Base-by-base conservation (phyloP, 1,139 yeast species). In the Yamadazyma diddensiae region DNA sequence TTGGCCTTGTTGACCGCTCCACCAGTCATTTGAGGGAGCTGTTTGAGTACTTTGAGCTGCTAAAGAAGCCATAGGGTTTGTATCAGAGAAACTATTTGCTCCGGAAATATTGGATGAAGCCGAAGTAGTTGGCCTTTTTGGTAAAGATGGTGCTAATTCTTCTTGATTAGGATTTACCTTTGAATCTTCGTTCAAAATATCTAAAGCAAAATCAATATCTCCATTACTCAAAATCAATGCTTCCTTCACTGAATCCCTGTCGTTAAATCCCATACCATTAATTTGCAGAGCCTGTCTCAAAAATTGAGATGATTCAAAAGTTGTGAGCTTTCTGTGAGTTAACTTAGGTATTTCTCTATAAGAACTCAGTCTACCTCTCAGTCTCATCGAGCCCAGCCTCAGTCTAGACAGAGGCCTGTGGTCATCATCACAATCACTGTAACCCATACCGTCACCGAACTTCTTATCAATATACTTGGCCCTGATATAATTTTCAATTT, bases 401-500 rank as follows among this genome's bases (percentile, higher is more conserved):
- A n/a, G n/a, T 22, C 36, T 38, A 12, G 15, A 12, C 6, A 29
- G 20, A 26, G 52, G 62, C 5, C 20, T 15, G 10, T 23, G 17
- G 28, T 33, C 27, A 3, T 24, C 27, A 21, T 24, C 27, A 22
- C 14, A 25, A 21, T 58, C 68, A 8, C 41, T 34, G 3, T 42
- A 33, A 13, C 49, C 58, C 25, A 50, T 43, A 24, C 61, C 73
- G 35, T 66, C 67, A 42, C 72, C 49, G 52, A 59, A 76, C 37
- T 62, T 47, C 30, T 73, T 78, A 26, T 56, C 43, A 20, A 74
- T 50, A 50, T 77, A 76, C 51, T 76, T 79, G 31, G 69, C 73
- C 42, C 78, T 69, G 30, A 82, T 49, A 52, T 65, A 79, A 35
- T 65, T 62, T 41, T 55, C 81, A 36, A 79, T 65, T 2, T 64